Evolutionary conservation across 2,329 filamentous ascomycete genomes (phyloP), one percentile per base, ranked within the genome.

Genomic region (Penicillium sp.): DNA sequence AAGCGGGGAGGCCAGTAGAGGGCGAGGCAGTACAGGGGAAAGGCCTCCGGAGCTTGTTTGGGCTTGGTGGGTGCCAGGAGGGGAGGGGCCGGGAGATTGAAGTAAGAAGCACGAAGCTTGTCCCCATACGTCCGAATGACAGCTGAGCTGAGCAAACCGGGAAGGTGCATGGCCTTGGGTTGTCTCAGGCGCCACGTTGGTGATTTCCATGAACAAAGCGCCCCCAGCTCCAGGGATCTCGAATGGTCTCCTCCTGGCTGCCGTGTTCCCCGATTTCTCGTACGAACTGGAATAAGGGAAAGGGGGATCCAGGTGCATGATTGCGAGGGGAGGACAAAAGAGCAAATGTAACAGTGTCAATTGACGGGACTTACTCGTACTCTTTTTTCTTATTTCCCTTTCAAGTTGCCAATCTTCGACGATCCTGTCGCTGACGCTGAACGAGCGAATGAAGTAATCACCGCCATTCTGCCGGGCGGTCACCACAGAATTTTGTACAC

Each of bases 91-190:
- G 42, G 49, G 43, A 52, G 42, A 48, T 57, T 38, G 49, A 58
- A 53, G 61, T 61, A 28, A 38, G 40, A 16, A 19, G 37, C 38
- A 53, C 35, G 52, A 46, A 25, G 40, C 28, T 38, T 16, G 33
- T 42, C 59, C 62, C 65, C 65, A 65, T 57, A 64, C 30, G 55
- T 57, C 55, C 11, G 53, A 43, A 43, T 59, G 61, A 37, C 55
- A 62, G 58, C 58, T 62, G 46, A 62, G 58, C 62, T 61, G 57
- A 66, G 68, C 71, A 71, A 67, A 65, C 60, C 70, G 71, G 72
- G 60, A 73, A 73, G 68, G 63, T 63, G 71, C 72, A 74, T 69
- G 60, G 57, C 63, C 66, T 30, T 28, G 69, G 68, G 67, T 62
- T 65, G 66, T 69, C 66, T 68, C 65, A 58, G 66, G 64, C 70